phyloP scores from a whole-genome alignment of 2,329 filamentous ascomycete genomes.

The Verticillium zaregamsianum region DNA sequence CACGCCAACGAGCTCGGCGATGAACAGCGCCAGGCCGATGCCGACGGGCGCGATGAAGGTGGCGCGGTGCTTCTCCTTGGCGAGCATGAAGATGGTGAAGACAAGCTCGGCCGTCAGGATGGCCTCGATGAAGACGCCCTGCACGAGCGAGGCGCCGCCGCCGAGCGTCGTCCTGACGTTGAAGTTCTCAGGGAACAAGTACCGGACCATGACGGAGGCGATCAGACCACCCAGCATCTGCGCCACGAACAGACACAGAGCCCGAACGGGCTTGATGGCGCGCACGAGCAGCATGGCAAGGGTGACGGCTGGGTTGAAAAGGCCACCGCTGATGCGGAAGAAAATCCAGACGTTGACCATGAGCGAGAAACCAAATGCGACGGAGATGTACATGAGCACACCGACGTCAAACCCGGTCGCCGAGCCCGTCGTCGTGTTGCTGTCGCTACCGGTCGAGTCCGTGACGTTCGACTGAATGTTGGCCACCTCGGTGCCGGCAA shows the following conservation, averaged over 20 bases:
- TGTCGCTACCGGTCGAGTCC: constrained; percentile 11
- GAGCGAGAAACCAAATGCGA: constrained; percentile 38
- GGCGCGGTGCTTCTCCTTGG: constrained; percentile 42
- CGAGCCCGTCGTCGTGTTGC: constrained; percentile 36
- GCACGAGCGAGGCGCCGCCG: constrained; percentile 32
- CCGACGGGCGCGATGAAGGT: constrained; percentile 45
- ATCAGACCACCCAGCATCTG: constrained; percentile 45
- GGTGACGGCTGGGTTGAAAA: constrained; percentile 37
- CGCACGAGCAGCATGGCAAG: constrained; percentile 48
- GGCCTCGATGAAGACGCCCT: constrained; percentile 47
- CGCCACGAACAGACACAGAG: constrained; percentile 40
- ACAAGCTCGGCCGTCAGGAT: constrained; percentile 43
- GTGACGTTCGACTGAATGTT: constrained; percentile 29
- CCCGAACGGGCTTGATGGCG: constrained; percentile 41
- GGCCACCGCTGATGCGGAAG: constrained; percentile 37
- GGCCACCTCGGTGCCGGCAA: constrained; percentile 34
- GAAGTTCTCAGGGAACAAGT: constrained; percentile 38
- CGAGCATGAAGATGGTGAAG: constrained; percentile 48
- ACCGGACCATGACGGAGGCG: constrained; percentile 36
- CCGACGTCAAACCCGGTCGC: constrained; percentile 37
- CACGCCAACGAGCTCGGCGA: constrained; percentile 39
- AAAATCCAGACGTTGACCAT: constrained; percentile 45
- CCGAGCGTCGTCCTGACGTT: constrained; percentile 36
- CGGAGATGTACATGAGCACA: constrained; percentile 36
- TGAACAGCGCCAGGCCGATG: constrained; percentile 41